phyloP scores from a whole-genome alignment of 2,329 filamentous ascomycete species.

The Aureobasidium subglaciale region DNA sequence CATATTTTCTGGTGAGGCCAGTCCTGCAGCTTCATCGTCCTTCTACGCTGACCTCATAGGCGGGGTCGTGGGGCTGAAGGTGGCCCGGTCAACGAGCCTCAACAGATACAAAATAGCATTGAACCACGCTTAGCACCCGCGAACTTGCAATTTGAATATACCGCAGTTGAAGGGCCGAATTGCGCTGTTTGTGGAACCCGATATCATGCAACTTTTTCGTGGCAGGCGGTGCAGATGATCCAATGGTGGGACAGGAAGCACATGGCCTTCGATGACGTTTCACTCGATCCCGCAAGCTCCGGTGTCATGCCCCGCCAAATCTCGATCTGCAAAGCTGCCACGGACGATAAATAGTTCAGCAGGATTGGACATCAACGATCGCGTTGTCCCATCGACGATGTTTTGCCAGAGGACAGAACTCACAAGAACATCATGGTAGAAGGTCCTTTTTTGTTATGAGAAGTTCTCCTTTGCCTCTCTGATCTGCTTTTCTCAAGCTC shows the following conservation, averaged over 20 bases:
- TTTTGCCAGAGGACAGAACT: background rate
- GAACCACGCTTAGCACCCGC: background rate
- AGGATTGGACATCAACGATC: conserved; percentile 8
- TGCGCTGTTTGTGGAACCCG: background rate
- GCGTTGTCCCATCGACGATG: conserved; percentile 11
- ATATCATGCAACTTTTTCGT: background rate
- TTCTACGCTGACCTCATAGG: conserved; percentile 12
- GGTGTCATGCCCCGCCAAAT: conserved; percentile 11
- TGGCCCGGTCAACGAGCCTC: conserved; percentile 11
- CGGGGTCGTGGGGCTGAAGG: conserved; percentile 13
- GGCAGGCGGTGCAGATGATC: background rate
- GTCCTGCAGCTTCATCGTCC: background rate
- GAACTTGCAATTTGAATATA: background rate
- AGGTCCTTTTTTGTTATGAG: background rate
- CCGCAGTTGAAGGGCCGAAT: background rate
- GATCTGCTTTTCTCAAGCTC: background rate
- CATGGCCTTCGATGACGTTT: conserved; percentile 4
- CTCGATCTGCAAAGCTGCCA: conserved; percentile 12
- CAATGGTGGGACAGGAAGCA: background rate
- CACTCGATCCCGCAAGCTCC: conserved; percentile 7
- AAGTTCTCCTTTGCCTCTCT: background rate
- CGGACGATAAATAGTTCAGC: conserved; percentile 5
- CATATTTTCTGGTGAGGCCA: background rate
- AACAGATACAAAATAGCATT: conserved; percentile 8
- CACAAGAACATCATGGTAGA: background rate